Percentiles rank a stretch among this genome's conserved stretches.
phyloP scores from a whole-genome alignment of 2,329 filamentous ascomycete species.

The Aspergillus sclerotialis region DNA sequence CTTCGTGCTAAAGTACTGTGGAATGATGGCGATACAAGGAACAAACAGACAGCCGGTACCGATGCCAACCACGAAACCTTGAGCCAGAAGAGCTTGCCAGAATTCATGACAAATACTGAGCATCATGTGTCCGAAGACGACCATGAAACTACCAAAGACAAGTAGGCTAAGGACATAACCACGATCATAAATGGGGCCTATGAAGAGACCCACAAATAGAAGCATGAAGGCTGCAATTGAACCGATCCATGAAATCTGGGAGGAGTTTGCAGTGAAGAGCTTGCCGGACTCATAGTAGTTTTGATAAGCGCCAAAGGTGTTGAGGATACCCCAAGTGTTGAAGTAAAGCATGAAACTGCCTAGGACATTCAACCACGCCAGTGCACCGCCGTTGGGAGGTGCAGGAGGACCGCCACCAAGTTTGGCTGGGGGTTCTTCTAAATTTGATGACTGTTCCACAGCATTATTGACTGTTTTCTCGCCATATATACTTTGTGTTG shows the following conservation, averaged over 20 bases:
- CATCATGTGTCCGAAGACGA: slow-evolving; percentile 11
- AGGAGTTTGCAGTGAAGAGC: slow-evolving; percentile 14
- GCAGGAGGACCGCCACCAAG: too few relatives aligned
- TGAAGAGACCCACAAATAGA: slow-evolving; percentile 35
- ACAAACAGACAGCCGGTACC: slow-evolving; percentile 28
- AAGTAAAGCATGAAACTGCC: slow-evolving; percentile 8
- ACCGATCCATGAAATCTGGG: slow-evolving; percentile 45
- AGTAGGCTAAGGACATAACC: slow-evolving; percentile 30
- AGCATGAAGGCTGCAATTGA: slow-evolving; percentile 42
- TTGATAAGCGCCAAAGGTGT: slow-evolving; percentile 10
- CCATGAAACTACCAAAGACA: slow-evolving; percentile 14
- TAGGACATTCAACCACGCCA: slow-evolving; percentile 12
- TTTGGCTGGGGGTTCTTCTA: too few relatives aligned
- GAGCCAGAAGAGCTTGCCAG: slow-evolving; percentile 49
- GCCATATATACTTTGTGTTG: too few relatives aligned
- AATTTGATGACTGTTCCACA: too few relatives aligned
- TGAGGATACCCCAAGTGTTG: slow-evolving; percentile 9
- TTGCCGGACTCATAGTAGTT: slow-evolving; percentile 36
- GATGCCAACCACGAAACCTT: slow-evolving; percentile 49
- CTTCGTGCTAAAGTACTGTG: slow-evolving; percentile 36
- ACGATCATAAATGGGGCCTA: slow-evolving; percentile 38
- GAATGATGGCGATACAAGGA: slow-evolving; percentile 3
- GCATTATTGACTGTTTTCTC: too few relatives aligned
- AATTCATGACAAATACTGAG: slow-evolving; percentile 25
- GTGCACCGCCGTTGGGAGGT: slow-evolving; percentile 7